phyloP scores from a whole-genome alignment of 306 rosid genomes.

The Medicago lupulina region DNA sequence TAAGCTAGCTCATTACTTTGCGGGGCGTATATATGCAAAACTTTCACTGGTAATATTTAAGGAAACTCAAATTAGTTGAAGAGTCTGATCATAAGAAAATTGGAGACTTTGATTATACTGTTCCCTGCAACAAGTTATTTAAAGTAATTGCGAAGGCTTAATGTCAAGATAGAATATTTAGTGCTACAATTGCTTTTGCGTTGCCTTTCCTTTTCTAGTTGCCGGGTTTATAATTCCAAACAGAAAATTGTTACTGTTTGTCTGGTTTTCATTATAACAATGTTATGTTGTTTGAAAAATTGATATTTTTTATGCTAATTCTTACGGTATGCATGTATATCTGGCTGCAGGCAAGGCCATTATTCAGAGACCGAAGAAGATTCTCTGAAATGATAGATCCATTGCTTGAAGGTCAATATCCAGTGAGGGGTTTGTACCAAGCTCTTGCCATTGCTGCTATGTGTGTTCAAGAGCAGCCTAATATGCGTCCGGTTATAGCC shows the following conservation, averaged over 20 bases:
- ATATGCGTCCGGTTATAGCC: constrained; percentile 71
- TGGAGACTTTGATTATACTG: too few relatives aligned
- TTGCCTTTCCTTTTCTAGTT: too few relatives aligned
- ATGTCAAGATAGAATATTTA: too few relatives aligned
- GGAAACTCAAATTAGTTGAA: too few relatives aligned
- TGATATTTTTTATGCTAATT: neutral
- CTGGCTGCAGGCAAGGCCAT: constrained; percentile 75
- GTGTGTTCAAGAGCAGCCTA: constrained; percentile 97
- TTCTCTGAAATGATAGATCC: constrained; percentile 89
- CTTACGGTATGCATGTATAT: neutral
- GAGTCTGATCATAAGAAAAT: too few relatives aligned
- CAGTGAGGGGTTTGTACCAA: constrained; percentile 91
- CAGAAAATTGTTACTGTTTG: too few relatives aligned
- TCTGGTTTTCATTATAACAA: neutral
- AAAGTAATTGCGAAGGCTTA: too few relatives aligned
- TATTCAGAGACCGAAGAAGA: constrained; percentile 76
- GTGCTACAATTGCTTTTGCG: too few relatives aligned
- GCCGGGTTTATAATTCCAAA: too few relatives aligned
- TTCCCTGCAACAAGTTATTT: too few relatives aligned
- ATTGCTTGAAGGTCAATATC: constrained; percentile 73
- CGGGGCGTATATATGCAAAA: neutral
- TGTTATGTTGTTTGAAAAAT: neutral
- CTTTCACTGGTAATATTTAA: neutral
- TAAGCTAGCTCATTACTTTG: constrained; percentile 17
- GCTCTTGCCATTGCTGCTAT: constrained; percentile 93